Conservation (phyloP, 768 basidiomycete species). For the Rhizopogon vulgaris region DNA sequence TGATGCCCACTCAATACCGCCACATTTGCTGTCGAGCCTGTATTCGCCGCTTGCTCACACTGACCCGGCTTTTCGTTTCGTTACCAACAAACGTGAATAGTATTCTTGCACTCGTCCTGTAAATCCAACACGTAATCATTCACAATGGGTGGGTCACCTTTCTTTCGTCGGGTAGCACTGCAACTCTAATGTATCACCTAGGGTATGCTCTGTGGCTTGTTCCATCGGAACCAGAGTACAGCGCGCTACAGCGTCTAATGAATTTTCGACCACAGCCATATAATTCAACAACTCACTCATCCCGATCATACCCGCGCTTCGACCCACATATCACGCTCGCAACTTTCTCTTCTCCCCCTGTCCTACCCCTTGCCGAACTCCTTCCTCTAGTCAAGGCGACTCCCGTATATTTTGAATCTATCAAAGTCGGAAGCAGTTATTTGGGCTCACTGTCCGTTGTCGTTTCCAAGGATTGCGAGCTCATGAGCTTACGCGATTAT, state of each 20-base stretch:
- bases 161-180: neutral
- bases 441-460: neutral
- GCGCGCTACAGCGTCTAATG: neutral
- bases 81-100: no score
- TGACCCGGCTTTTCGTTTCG: no score
- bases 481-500: neutral
- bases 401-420: neutral
- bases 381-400: neutral
- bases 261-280: neutral
- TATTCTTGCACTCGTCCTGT: no score
- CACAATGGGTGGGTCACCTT: neutral
- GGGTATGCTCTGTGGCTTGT: neutral
- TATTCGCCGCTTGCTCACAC: no score
- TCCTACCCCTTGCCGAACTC: neutral
- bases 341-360: neutral
- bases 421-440: neutral
- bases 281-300: neutral
- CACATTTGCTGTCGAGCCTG: no score
- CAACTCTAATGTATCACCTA: neutral
- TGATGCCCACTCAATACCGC: no score
- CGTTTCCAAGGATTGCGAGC: neutral
- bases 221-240: neutral
- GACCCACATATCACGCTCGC: neutral
- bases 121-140: no score
- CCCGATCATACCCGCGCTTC: constrained; percentile 1